These are phyloP conservation scores for Populus davidiana DNA, from an alignment of 345 rosid species.

Conservation along the genomic window DNA sequence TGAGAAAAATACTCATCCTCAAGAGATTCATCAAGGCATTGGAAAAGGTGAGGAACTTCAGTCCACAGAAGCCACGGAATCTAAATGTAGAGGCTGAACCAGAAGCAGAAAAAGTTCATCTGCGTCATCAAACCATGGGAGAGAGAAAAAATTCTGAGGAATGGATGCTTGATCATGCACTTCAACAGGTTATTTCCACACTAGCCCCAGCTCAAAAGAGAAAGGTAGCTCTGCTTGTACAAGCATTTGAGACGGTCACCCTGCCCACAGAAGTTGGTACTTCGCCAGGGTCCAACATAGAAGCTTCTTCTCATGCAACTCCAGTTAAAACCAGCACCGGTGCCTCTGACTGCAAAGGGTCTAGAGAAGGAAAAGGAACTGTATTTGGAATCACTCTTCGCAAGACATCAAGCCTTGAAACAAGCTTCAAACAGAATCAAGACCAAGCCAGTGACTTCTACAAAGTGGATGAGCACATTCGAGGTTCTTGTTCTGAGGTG, in stretches of 20 bases:
- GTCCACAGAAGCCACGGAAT: slow-evolving; percentile 39
- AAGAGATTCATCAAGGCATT: slow-evolving; percentile 77
- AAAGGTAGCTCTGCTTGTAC: slow-evolving; percentile 74
- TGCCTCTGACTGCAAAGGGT: slow-evolving; percentile 20
- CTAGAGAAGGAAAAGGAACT: slow-evolving; percentile 18
- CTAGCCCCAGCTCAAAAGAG: slow-evolving; percentile 79
- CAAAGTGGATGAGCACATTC: slow-evolving; percentile 9
- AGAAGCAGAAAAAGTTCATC: slow-evolving; percentile 60
- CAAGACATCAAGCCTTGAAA: slow-evolving; percentile 14
- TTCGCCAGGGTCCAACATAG: slow-evolving; percentile 18
- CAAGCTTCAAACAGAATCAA: slow-evolving; percentile 7
- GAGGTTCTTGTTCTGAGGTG: slow-evolving; percentile 5
- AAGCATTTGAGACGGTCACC: slow-evolving; percentile 73
- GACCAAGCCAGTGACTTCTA: slow-evolving; percentile 12
- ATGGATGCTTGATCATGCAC: slow-evolving; percentile 91
- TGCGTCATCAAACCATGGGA: slow-evolving; percentile 57
- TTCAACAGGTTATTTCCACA: slow-evolving; percentile 69
- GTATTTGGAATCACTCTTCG: slow-evolving; percentile 11
- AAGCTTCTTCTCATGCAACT: slow-evolving; percentile 36
- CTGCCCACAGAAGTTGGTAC: slow-evolving; percentile 37
- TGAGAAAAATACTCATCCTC: slow-evolving; percentile 67
- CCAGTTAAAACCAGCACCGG: slow-evolving; percentile 31
- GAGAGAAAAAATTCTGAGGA: slow-evolving; percentile 63
- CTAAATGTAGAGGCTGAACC: slow-evolving; percentile 42
- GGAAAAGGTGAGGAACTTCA: slow-evolving; percentile 56